Conservation (phyloP, 2,329 filamentous ascomycete genomes). For the Diaporthe citriasiana region DNA sequence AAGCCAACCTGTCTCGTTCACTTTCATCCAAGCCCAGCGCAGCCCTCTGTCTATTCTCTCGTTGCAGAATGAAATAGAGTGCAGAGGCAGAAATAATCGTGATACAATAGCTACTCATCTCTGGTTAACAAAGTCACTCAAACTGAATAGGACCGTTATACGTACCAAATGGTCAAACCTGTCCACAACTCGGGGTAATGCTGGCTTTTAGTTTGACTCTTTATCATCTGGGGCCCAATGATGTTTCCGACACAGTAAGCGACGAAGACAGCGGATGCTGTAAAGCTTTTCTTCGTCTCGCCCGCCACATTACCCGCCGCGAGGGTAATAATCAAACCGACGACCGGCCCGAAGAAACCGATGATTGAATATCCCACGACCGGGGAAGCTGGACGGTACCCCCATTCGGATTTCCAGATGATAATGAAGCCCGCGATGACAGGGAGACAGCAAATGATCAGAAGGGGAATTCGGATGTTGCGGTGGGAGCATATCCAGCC, state of each 20-base stretch:
- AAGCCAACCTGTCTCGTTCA: conserved; percentile 75
- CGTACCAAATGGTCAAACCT: conserved; percentile 74
- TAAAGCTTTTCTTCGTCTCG: conserved; percentile 83
- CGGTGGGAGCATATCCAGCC: conserved; percentile 74
- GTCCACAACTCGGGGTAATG: conserved; percentile 63
- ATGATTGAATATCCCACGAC: conserved; percentile 80
- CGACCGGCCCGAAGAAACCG: conserved; percentile 72
- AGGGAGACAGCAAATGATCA: conserved; percentile 77
- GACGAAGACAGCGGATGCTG: conserved; percentile 80
- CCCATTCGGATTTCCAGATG: conserved; percentile 80
- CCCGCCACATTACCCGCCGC: conserved; percentile 82
- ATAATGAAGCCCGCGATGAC: conserved; percentile 81
- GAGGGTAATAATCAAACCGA: conserved; percentile 66
- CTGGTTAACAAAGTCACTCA: background rate
- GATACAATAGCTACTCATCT: conserved; percentile 34
- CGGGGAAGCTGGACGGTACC: conserved; percentile 73
- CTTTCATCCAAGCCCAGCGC: conserved; percentile 66
- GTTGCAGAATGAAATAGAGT: conserved; percentile 71
- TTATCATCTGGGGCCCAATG: conserved; percentile 79
- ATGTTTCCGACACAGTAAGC: conserved; percentile 80
- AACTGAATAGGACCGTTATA: conserved; percentile 68
- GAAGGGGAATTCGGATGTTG: conserved; percentile 75
- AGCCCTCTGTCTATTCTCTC: conserved; percentile 70
- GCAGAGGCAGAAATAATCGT: conserved; percentile 70
- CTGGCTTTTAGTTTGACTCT: conserved; percentile 73